These are phyloP conservation scores for Fistulifera solaris DNA, from an alignment of 108 stramenopile genomes.

Conservation along the genomic window DNA sequence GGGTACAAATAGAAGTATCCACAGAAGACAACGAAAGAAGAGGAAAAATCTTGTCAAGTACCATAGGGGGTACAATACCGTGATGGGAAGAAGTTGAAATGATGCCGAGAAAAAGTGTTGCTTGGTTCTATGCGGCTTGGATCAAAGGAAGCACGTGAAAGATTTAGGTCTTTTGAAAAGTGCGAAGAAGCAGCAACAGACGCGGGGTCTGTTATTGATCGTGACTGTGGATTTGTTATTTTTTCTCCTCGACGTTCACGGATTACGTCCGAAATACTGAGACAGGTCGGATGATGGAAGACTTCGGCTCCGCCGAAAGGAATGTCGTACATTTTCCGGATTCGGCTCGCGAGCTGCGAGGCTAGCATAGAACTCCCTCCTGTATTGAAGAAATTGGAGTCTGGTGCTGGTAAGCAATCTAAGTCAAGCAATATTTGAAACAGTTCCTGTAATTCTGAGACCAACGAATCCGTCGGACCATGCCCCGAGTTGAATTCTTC, in stretches of 20 bases:
- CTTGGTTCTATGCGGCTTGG: not conserved
- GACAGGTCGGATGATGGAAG: constrained; percentile 37
- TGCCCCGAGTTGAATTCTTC: constrained; percentile 1
- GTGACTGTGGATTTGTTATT: not conserved
- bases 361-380: constrained; percentile 50
- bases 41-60: constrained; percentile 38
- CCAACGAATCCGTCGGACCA: constrained; percentile 25
- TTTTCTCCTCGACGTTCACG: constrained; percentile 8
- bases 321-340: constrained; percentile 32
- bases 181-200: not conserved
- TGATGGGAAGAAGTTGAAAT: constrained; percentile 33
- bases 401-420: constrained; percentile 35
- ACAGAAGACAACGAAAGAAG: constrained; percentile 35
- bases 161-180: not conserved
- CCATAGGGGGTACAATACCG: constrained; percentile 31
- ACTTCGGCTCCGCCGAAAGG: constrained; percentile 39
- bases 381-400: constrained; percentile 40
- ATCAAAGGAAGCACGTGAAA: not conserved
- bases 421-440: constrained; percentile 36
- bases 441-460: constrained; percentile 30
- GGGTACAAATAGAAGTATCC: constrained; percentile 15
- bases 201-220: not conserved
- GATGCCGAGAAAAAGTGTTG: constrained; percentile 6
- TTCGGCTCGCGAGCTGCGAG: constrained; percentile 38
- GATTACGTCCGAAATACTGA: constrained; percentile 29